phyloP scores from a whole-genome alignment of 345 rosid species.

The Eucalyptus erythrocorys region DNA sequence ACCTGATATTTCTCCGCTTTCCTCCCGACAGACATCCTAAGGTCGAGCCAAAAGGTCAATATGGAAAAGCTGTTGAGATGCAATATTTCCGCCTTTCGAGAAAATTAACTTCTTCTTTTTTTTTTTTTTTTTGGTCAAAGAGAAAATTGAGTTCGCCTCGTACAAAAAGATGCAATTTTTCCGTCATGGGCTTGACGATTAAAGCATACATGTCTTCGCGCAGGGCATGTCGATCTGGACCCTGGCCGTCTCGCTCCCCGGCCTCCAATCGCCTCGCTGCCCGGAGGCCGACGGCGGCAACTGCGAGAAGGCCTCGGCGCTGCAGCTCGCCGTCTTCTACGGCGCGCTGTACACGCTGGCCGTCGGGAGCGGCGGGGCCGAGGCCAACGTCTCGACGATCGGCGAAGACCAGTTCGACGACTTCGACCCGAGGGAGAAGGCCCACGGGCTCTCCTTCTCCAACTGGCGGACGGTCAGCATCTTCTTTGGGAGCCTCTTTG shows the following conservation, averaged over 20 bases:
- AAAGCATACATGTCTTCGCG: background rate
- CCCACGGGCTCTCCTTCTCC: slow-evolving; percentile 67
- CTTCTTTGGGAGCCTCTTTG: slow-evolving; percentile 74
- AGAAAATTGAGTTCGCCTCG: accelerated
- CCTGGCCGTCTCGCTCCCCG: slow-evolving; percentile 52
- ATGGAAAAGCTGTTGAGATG: no score
- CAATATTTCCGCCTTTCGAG: no score
- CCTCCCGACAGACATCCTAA: no score
- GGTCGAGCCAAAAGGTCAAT: no score
- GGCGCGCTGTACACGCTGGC: background rate
- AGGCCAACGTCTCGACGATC: background rate
- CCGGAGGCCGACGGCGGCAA: slow-evolving; percentile 1
- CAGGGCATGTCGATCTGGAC: slow-evolving; percentile 79
- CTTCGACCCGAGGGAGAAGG: background rate
- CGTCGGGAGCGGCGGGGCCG: accelerated
- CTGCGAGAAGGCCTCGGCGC: slow-evolving; percentile 42
- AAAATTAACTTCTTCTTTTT: no score
- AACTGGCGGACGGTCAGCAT: slow-evolving; percentile 96
- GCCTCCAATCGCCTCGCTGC: slow-evolving; percentile 59
- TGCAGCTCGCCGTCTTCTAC: slow-evolving; percentile 13
- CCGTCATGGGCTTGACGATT: accelerated
- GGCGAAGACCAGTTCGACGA: accelerated
- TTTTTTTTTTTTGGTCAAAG: no score
- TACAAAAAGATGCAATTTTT: no score
- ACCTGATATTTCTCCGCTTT: no score